These are phyloP conservation scores for Trichophyton verrucosum DNA, from an alignment of 2,329 filamentous ascomycete species.

Conservation along the genomic window DNA sequence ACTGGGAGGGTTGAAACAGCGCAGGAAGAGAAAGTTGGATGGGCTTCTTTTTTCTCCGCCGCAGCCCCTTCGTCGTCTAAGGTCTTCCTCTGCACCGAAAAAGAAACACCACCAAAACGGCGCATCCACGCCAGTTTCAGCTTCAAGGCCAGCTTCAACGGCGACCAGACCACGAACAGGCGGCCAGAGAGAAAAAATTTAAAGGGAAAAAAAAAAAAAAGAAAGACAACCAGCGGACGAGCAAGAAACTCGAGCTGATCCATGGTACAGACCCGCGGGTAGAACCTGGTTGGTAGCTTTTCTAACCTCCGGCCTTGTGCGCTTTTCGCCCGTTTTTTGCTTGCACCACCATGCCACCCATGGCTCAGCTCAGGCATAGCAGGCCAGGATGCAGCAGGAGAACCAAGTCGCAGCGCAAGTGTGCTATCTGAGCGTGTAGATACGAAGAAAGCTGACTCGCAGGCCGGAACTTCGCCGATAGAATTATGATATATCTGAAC, in stretches of 20 bases:
- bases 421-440: background rate
- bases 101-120: background rate
- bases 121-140: background rate
- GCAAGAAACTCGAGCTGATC: background rate
- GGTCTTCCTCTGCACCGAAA: background rate
- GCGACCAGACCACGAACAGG: background rate
- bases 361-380: background rate
- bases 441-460: background rate
- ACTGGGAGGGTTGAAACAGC: no score
- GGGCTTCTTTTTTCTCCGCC: background rate
- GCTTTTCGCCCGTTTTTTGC: background rate
- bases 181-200: no score
- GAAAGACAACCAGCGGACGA: no score
- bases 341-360: background rate
- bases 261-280: background rate
- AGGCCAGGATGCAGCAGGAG: background rate
- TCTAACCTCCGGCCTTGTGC: background rate
- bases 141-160: background rate
- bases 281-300: background rate
- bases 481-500: background rate
- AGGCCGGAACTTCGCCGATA: background rate
- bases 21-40: background rate
- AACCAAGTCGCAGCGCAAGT: no score
- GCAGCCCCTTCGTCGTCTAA: background rate
- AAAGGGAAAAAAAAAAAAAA: no score